Evolutionary conservation across 2,329 filamentous ascomycete genomes (phyloP), one percentile per base, ranked within the genome.

Genomic region (Cladosporium sp.): DNA sequence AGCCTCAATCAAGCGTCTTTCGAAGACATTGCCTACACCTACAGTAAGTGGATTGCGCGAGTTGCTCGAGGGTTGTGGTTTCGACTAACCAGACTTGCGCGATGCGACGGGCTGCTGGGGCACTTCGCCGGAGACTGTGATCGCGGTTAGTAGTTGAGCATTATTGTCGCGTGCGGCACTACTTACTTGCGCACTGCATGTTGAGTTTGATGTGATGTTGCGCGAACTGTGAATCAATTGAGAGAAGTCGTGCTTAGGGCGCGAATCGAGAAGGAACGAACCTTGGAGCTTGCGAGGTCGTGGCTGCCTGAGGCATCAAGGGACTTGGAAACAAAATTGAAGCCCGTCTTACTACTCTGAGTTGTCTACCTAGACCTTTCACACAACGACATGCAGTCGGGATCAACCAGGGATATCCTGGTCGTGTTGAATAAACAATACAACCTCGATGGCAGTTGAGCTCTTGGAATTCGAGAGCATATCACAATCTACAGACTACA

Each of bases 51-150:
- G 23, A 21, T 53, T 48, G 71, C 80, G 73, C 81, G 76, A 54
- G 39, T 61, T 54, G 1, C n/a, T 32, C 1, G 34, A 61, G 30
- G 64, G 54, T 65, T 56, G 48, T 63, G 54, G 46, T 58, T 58
- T 59, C 51, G 67, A 73, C 88, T 74, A 83, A 93, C 92, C 93
- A 76, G 92, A 96, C 83, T 97, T 96, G 79, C 91, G 90, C 76
- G 95, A 99, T 75, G 93, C 91, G 71, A 98, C 94, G 64, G 95
- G 93, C 81, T 93, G 90, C 82, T 97, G 91, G 70, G 95, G 94
- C 82, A 92, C 89, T 86, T 97, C 94, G 81, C 95, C 95, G 68
- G 95, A 99, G 80, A 99, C 94, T 96, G 75, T 64, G 67, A 67
- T 67, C 68, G 72, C 69, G 56, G 68, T 67, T 58, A 65, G 63